Evolutionary conservation across 225 moss, liverwort and hornwort genomes (phyloP), one percentile per base, ranked within the genome.

Genomic region (Antitrichia curtipendula): DNA sequence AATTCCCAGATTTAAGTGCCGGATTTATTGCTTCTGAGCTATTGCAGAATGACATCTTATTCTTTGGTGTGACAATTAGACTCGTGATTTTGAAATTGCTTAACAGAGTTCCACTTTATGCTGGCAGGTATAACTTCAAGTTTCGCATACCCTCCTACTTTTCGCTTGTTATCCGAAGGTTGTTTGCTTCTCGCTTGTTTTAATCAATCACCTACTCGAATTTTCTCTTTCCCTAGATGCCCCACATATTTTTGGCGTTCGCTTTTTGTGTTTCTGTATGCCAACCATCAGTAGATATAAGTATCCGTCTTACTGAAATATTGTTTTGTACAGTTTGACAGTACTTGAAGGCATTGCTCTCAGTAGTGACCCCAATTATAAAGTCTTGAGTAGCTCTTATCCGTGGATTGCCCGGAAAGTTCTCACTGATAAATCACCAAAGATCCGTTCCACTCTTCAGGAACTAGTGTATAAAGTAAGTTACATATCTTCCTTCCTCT

Each of bases 401-500:
- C 98, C 98, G 81, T 98, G 98, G 98, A 98, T 98, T 86, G 98
- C 98, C 85, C 93, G 97, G 87, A 98, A 97, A 91, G 98, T 98
- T 64, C 95, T 98, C 61, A 95, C 95, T 73, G 97, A 98, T 82
- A 94, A 91, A 84, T 98, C 98, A 82, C 95, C 97, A 41, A 92
- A 97, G 87, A 93, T 98, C 62, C 93, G 96, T 82, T 92, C 92
- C 53, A 97, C 96, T 82, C 94, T 97, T 84, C 92, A 90, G 56
- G 90, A 95, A 81, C 92, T 98, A 81, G 91, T 98, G 59, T 98
- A 98, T 86, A 96, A 98, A 96, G 98, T 97, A 84, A 85, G 89
- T 77, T 34, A 71, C 61, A 32, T 16, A 79, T 75, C 83, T 83
- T 47, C 47, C 79, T 81, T 86, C 47, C 80, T 80, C 53, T 75